A percentile compares a stretch with the other conserved stretches of the same genome.
phyloP scores from a whole-genome alignment of 495 filamentous ascomycete species.

The Saxispiralis lemnorum region DNA sequence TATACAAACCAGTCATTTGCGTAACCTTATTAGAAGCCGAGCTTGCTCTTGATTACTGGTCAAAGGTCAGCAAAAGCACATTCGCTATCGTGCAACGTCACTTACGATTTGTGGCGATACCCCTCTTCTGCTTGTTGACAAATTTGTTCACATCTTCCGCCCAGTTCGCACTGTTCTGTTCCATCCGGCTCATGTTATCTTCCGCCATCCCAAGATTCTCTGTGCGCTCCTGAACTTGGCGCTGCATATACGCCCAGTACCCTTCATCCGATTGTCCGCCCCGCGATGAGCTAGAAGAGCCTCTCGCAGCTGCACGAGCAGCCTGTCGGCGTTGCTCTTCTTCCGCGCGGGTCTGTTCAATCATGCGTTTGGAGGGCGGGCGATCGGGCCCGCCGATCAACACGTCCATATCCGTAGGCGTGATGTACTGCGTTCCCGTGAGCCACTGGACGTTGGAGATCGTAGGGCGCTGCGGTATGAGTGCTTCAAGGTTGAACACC shows the following conservation, averaged over 20 bases:
- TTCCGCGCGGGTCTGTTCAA: constrained; percentile 43
- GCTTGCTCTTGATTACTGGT: constrained; percentile 10
- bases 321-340: constrained; percentile 39
- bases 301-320: constrained; percentile 27
- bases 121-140: constrained; percentile 69
- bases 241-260: constrained; percentile 55
- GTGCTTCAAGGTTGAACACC: constrained; percentile 55
- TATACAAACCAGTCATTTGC: too few species aligned
- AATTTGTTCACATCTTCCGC: constrained; percentile 75
- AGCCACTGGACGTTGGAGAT: constrained; percentile 96
- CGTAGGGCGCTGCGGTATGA: constrained; percentile 67
- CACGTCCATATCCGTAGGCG: constrained; percentile 75
- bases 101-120: constrained; percentile 50
- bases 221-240: constrained; percentile 75
- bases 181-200: constrained; percentile 65
- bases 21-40: constrained; percentile 11
- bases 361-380: constrained; percentile 63
- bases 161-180: constrained; percentile 64
- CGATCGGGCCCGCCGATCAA: constrained; percentile 78
- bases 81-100: neutral
- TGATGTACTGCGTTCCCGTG: constrained; percentile 80
- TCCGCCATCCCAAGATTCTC: constrained; percentile 67
- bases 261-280: constrained; percentile 29
- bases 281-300: constrained; percentile 13
- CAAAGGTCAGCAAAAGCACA: neutral